Base-by-base conservation (phyloP, 495 filamentous ascomycete genomes). In the Glutinoglossum americanum region DNA sequence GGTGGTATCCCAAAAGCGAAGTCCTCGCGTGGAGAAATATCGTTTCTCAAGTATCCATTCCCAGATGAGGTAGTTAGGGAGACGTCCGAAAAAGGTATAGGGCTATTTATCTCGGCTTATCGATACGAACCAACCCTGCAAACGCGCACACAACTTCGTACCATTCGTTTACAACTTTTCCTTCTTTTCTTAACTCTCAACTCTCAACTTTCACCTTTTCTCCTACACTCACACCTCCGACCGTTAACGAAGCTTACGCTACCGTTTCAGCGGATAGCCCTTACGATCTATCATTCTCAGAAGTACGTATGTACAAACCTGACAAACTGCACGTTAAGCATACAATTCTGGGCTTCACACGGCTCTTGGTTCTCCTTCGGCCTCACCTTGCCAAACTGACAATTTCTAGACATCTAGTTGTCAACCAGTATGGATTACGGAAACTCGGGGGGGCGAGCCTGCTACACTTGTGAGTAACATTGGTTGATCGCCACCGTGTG, bases 401-500 rank as follows among this genome's bases (percentile, higher is more conserved):
- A 19, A 28, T 17, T 21, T 58, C 57, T 58, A 35, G 54, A 21
- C 32, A 23, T 19, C 10, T 19, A 55, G 49, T 8, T 59, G 1
- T 60, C 56, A 33, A 23, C n/a, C 51, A 64, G 51, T 6, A 71
- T 71, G 69, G 66, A 70, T 32, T 69, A 65, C 60, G 59, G 55
- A 25, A 59, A 59, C 54, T 23, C 13, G n/a, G 65, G 63, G 47
- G 61, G 64, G 23, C 68, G 70, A 56, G 70, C 61, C 30, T 72
- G 70, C 67, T 72, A 72, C 64, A 72, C 70, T 61, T 72, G 70
- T 72, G 58, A 58, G 70, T 69, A 28, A 60, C 55, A 39, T 55
- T 8, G 19, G 55, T 44, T 21, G 8, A 26, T 35, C 26, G 49
- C 30, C 51, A 59, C 13, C 15, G 1, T 13, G 11, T 53, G 8